phyloP scores from a whole-genome alignment of 805 yeast species.

The Komagataella kurtzmanii region DNA sequence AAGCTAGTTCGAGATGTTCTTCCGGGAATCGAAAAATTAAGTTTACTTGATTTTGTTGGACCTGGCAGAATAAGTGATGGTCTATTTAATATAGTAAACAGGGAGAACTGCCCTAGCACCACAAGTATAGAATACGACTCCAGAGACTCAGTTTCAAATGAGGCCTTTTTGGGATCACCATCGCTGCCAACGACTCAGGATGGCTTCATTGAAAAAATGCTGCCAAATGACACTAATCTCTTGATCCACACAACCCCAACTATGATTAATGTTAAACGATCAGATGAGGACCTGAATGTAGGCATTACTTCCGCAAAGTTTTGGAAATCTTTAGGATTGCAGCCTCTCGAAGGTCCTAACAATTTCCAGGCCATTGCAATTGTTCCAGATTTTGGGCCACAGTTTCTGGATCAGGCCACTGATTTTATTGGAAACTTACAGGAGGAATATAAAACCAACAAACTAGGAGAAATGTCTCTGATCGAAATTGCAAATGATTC shows the following conservation, averaged over 20 bases:
- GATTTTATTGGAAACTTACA: constrained; percentile 26
- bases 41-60: not conserved
- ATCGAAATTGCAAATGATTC: constrained; percentile 1
- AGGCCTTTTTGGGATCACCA: constrained; percentile 4
- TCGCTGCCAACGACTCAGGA: constrained; percentile 1
- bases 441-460: constrained; percentile 31
- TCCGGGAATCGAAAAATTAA: not conserved
- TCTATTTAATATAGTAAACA: not conserved
- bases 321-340: constrained; percentile 46
- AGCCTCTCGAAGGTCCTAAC: constrained; percentile 37
- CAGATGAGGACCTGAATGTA: constrained; percentile 26
- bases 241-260: constrained; percentile 23
- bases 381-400: constrained; percentile 11
- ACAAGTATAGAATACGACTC: not conserved
- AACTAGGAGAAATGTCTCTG: constrained; percentile 26
- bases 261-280: constrained; percentile 18
- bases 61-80: not conserved
- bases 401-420: constrained; percentile 14
- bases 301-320: constrained; percentile 34
- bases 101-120: not conserved
- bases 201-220: not conserved
- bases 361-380: constrained; percentile 39
- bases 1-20: not conserved
- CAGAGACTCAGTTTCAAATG: not conserved
- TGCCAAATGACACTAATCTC: not conserved